phyloP scores from a whole-genome alignment of 2,329 filamentous ascomycete species.

The Didymella segeticola region DNA sequence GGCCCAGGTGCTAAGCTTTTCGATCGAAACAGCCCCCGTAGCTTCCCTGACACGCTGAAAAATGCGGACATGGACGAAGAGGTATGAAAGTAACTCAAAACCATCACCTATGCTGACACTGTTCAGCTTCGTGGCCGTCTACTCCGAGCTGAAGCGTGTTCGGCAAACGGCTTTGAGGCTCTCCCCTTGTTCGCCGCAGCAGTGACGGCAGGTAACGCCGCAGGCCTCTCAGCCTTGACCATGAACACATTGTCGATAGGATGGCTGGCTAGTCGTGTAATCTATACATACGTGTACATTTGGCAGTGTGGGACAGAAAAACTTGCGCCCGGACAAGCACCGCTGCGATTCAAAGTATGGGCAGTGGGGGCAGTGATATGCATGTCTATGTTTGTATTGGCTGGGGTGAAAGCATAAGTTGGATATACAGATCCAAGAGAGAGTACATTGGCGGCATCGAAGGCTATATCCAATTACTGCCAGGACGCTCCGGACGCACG shows the following conservation, averaged over 20 bases:
- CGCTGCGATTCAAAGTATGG: conserved; percentile 3
- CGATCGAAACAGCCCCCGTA: conserved; percentile 4
- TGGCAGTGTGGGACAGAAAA: not conserved
- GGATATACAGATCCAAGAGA: no score
- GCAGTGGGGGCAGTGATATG: not conserved
- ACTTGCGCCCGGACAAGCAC: not conserved
- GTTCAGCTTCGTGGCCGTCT: not conserved
- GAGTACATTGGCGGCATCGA: no score
- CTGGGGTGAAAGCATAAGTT: not conserved
- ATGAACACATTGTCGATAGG: not conserved
- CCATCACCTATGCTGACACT: not conserved
- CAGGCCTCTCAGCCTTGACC: not conserved
- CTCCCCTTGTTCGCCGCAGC: conserved; percentile 3
- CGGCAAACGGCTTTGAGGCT: conserved; percentile 3
- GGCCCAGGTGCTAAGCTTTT: conserved; percentile 1
- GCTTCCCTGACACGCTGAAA: not conserved
- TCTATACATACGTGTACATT: conserved; percentile 4
- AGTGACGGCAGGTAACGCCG: conserved; percentile 2
- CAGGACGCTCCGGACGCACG: conserved; percentile 5
- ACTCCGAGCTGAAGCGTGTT: conserved; percentile 1
- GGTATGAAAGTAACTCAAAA: not conserved
- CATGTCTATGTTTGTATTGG: not conserved
- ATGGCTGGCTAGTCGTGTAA: not conserved
- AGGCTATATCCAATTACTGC: not conserved
- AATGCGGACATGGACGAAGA: conserved; percentile 1